Evolutionary conservation across 2,329 filamentous ascomycete species (phyloP), one percentile per base, ranked within the genome.

Genomic region (Ophiostoma piceae): DNA sequence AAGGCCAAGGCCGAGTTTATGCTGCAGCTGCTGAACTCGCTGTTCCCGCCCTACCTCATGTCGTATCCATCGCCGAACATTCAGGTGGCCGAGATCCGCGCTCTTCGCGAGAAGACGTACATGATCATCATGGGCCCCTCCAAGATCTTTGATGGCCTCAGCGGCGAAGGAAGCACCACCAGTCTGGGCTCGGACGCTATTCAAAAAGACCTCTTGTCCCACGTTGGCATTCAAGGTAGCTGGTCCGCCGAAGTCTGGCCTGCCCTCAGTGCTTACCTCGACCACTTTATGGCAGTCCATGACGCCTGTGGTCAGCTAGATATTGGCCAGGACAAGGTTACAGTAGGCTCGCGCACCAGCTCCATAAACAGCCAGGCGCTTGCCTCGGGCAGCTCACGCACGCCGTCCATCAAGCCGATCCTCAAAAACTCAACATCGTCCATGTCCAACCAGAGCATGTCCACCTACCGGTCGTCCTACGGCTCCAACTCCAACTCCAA

Each of bases 31-130:
- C 67, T 74, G 32, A 74, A 74, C 68, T 69, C 74, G 1, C 68
- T 74, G 1, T 73, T 74, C 41, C 74, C 74, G 1, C 74, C 74
- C 0, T 73, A 74, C n/a, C 68, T 72, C 19, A 41, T 71, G 57
- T 68, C 70, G 0, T 74, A 73, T 35, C 74, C 72, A 0, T 70
- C 71, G 2, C 70, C 68, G 0, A 68, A 37, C 2, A 72, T 74
- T 66, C 37, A 22, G 1, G 57, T 68, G 1, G n/a, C 69, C 14
- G 68, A 72, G 1, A 60, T 74, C 1, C 65, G 54, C 2, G 32
- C 29, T 7, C 9, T 74, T 9, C 72, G 74, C 4, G 68, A 71
- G 8, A 57, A 68, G 1, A 14, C 71, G 9, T 74, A 69, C 19
- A 26, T 71, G 7, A 37, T 29, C 3, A 39, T 74, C 39, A 71